These are phyloP conservation scores for Amaranthus hypochondriacus DNA, from an alignment of 148 eudicot species.

Conservation along the genomic window DNA sequence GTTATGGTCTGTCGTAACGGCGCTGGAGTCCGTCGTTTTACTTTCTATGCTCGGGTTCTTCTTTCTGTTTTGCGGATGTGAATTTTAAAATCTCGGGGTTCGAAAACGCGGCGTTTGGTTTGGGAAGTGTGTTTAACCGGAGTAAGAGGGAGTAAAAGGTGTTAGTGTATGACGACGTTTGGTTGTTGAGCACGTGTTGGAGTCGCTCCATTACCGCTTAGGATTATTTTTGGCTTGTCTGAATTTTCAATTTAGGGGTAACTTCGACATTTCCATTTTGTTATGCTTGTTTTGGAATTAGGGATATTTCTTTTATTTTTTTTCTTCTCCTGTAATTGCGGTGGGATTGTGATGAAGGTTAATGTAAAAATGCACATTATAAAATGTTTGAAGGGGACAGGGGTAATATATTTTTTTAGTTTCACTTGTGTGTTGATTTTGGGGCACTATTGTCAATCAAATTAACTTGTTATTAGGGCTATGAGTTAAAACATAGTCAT, in stretches of 20 bases:
- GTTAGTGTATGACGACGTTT: background rate
- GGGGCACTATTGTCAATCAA: too few species aligned
- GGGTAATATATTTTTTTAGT: too few species aligned
- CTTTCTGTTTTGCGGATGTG: conserved; percentile 46
- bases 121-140: conserved; percentile 8
- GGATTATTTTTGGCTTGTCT: background rate
- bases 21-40: conserved; percentile 41
- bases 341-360: background rate
- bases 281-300: background rate
- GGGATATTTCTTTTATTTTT: background rate
- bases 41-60: conserved; percentile 46
- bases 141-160: background rate
- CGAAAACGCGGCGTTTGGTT: conserved; percentile 14
- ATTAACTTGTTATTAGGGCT: too few species aligned
- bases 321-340: background rate
- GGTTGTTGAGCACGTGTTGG: background rate
- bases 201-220: too few species aligned
- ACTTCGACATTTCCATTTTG: background rate
- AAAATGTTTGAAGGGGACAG: too few species aligned
- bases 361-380: too few species aligned
- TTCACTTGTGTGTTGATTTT: too few species aligned
- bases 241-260: background rate
- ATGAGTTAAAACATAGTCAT: too few species aligned
- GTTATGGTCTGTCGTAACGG: conserved; percentile 41
- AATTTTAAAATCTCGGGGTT: conserved; percentile 18